Percentiles rank a stretch among this genome's conserved stretches.
These are phyloP conservation scores for Globisporangium viniferum DNA, from an alignment of 352 stramenopile genomes.

Conservation along the genomic window DNA sequence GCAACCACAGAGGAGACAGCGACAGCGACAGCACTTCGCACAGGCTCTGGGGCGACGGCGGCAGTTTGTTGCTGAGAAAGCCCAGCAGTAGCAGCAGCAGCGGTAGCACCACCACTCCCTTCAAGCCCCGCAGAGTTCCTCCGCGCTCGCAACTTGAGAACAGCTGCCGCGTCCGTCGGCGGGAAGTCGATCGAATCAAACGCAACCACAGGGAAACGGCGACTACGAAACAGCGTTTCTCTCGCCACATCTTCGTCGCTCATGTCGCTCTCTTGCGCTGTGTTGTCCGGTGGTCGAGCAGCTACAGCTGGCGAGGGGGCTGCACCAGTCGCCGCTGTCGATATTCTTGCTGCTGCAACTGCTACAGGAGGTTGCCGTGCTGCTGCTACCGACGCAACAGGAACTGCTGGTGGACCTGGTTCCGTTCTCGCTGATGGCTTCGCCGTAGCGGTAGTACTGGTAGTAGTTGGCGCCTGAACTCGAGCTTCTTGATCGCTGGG, in stretches of 20 bases:
- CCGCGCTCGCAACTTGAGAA: neutral
- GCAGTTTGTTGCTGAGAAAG: neutral
- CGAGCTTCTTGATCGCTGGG: neutral
- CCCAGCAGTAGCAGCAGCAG: neutral
- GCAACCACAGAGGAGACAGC: neutral
- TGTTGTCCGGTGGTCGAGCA: neutral
- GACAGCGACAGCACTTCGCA: neutral
- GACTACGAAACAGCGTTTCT: neutral
- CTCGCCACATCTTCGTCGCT: neutral
- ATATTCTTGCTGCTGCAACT: neutral
- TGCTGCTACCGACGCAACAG: neutral
- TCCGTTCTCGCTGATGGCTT: neutral
- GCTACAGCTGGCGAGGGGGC: neutral
- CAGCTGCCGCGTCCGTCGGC: neutral
- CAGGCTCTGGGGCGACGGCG: neutral
- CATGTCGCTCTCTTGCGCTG: neutral
- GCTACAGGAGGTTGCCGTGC: neutral
- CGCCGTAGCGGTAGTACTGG: neutral
- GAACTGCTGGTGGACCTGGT: neutral
- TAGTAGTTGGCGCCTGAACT: neutral
- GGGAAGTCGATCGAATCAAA: constrained; percentile 12
- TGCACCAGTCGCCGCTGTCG: neutral
- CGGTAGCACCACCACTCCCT: neutral
- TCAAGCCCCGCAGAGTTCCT: neutral
- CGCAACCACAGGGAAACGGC: neutral